Evolutionary conservation across 805 yeast species (phyloP), one percentile per base, ranked within the genome.

Genomic region (Kodamaea fukazawae): DNA sequence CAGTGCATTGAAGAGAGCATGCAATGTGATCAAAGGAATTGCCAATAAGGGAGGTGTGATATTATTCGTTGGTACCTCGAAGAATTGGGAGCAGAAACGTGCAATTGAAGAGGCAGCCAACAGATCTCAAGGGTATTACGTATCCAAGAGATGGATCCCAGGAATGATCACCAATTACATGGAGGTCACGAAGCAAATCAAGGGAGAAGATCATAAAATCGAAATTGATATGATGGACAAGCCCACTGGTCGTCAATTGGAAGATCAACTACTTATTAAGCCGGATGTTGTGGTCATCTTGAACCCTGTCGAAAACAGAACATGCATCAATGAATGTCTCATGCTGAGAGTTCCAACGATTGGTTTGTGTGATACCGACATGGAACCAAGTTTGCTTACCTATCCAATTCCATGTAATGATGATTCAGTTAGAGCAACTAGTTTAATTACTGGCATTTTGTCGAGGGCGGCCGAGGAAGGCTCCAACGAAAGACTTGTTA

Each of bases 321-420:
- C 80, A 51, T 83, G 90, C 37, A 66, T 93, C 37, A 72, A 73
- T 36, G 99, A 93, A 65, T 93, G 97, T 46, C 76, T 79, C 50
- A 79, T 79, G 55, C 72, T 82, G 44, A 77, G 95, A 59, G 78
- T 93, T 23, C 99, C 99, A 43, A 89, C 97, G 0, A 80, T 93
- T 52, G 98, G 96, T 20, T 76, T 93, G 42, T 80, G 93, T 46
- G 99, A 93, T 65, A 90, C 98, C 15, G 91, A 93, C 63, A 81
- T 85, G 59, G 96, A 93, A 58, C 95, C 97, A 7, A 77, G 86
- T 11, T 67, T 84, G 50, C 86, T 91, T 39, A 88, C 96, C 1
- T 93, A 93, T 57, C 95, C 98, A 37, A 86, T 93, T 49, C 98
- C 98, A 12, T 95, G 95, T 47, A 93, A 93, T 59, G 98, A 93